Conservation (phyloP, 805 yeast genomes). For the Candida boleticola region DNA sequence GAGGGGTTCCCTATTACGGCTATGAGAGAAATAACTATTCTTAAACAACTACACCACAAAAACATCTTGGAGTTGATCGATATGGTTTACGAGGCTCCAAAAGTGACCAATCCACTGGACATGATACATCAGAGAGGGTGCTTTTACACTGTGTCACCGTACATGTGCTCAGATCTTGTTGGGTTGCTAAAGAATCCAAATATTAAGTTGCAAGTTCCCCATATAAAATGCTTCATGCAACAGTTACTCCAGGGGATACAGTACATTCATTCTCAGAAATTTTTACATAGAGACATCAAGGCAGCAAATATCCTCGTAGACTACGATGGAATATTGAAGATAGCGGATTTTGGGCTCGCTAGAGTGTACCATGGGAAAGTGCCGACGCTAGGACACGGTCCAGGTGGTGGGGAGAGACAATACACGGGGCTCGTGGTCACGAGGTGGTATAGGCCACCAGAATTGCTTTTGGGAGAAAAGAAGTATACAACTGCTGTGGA, state of each 20-base stretch:
- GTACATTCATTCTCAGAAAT: conserved; percentile 64
- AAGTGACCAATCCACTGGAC: conserved; percentile 31
- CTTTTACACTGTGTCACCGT: conserved; percentile 88
- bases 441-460: conserved; percentile 97
- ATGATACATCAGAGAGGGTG: conserved; percentile 37
- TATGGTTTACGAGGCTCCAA: conserved; percentile 54
- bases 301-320: conserved; percentile 92
- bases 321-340: conserved; percentile 70
- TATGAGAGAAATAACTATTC: conserved; percentile 81
- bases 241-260: conserved; percentile 81
- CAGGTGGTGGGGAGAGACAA: conserved; percentile 54
- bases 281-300: conserved; percentile 86
- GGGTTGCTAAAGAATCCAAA: conserved; percentile 83
- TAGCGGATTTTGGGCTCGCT: conserved; percentile 96
- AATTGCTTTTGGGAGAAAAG: conserved; percentile 79
- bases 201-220: conserved; percentile 56
- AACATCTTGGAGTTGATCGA: conserved; percentile 79
- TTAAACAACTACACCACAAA: conserved; percentile 65
- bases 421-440: conserved; percentile 81
- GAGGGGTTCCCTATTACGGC: conserved; percentile 94
- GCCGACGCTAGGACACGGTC: conserved; percentile 53
- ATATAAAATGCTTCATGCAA: conserved; percentile 76
- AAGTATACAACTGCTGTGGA: conserved; percentile 92
- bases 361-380: conserved; percentile 62
- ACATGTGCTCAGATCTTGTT: conserved; percentile 88